Base-by-base conservation (phyloP, 139 green algal genomes). In the Yamagishiella unicocca region DNA sequence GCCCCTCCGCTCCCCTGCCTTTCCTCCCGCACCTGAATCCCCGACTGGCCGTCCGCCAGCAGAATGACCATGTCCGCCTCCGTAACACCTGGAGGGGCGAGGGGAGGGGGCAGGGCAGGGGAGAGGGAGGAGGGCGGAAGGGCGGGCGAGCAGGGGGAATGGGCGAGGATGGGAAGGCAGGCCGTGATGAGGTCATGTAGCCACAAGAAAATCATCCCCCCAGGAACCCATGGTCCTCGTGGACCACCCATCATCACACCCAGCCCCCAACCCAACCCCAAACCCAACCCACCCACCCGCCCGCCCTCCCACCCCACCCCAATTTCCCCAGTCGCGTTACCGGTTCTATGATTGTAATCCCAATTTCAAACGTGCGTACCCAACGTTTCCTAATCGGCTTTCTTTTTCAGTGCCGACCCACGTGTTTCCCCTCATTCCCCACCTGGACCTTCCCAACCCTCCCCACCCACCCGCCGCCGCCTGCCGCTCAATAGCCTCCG, bases 21-120 rank as follows among this genome's bases (percentile, higher is more conserved):
- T 81, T 93, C 83, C 75, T 99, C 97, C 1, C 90, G 87, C 10
- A 92, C 80, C 64, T 96, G 97, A 43, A 96, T 37, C 19, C 97
- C 97, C 17, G 83, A 84, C 93, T 99, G 95, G 4, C 98, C 98
- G 83, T 99, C 98, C 54, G 96, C 93, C 37, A 99, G 92, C 46
- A 99, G 67, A 12, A 99, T 80, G 10, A 99, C 80, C 1, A 72
- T 86, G 84, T 97, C 94, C 1, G 98, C 94, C 89, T 99, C 98
- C 24, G 88, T 90, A 61, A 99, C 96, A 33, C 95, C 98, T 94
- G 89, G 22, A 21, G 27, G 46, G 38, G n/a, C 64, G 12, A 17
- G 50, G 50, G 17, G 50, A 58, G 50, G 50, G 50, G 50, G 50
- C 50, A n/a, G 50, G 50, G 17, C 12, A 58, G 50, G 12, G 50